phyloP scores from a whole-genome alignment of 2,329 filamentous ascomycete species.

The Clarireedia homoeocarpa region DNA sequence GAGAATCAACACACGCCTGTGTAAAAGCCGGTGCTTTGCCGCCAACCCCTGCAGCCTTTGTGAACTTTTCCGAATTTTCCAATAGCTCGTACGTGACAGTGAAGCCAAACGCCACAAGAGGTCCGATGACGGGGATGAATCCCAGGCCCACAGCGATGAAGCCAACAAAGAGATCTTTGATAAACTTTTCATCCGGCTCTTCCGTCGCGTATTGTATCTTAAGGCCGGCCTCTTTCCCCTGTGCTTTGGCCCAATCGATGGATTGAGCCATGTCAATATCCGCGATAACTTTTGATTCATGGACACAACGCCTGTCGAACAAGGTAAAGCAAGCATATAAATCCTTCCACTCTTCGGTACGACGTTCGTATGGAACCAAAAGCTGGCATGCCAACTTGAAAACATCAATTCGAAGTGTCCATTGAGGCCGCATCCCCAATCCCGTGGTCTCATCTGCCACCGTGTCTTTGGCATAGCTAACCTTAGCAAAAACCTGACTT shows the following conservation, averaged over 20 bases:
- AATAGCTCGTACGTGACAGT: not conserved
- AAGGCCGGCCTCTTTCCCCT: not conserved
- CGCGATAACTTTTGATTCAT: not conserved
- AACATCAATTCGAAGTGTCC: constrained; percentile 1
- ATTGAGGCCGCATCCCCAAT: not conserved
- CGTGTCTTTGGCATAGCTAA: not conserved
- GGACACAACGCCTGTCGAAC: not conserved
- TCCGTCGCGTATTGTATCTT: not conserved
- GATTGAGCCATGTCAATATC: not conserved
- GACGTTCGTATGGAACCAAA: not conserved
- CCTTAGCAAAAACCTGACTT: not conserved
- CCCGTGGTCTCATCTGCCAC: not conserved
- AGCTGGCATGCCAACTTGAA: not conserved
- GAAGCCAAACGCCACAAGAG: not conserved
- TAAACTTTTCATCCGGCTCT: not conserved
- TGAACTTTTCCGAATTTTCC: not conserved
- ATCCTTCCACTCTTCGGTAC: not conserved
- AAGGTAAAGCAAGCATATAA: not conserved
- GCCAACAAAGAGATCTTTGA: not conserved
- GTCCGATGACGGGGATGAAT: not conserved
- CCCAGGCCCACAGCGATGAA: not conserved
- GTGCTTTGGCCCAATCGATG: not conserved
- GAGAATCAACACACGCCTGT: constrained; percentile 1
- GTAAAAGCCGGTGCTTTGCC: not conserved
- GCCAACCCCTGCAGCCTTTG: not conserved